Evolutionary conservation across 1,284 basidiomycete genomes (phyloP), one percentile per base, ranked within the genome.

Genomic region (Phaffia rhodozyma): DNA sequence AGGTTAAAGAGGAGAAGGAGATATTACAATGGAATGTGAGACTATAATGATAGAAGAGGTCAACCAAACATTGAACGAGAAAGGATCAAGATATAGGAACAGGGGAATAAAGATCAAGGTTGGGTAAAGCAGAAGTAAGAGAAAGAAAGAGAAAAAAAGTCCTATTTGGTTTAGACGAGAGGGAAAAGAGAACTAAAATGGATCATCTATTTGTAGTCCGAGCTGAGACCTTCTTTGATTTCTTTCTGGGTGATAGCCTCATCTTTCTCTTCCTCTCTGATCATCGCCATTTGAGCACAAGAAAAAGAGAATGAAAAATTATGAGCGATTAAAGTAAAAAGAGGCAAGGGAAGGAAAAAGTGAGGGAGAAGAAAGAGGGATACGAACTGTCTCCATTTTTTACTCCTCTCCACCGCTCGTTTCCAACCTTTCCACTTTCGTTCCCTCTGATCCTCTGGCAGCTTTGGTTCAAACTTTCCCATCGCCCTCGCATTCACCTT

Each of bases 401-500:
- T 84, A 5, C 86, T 85, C 60, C 91, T 78, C 72, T 88, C 83
- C 7, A 96, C 85, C 0, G 92, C 92, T 55, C 83, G 81, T 72
- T 90, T 82, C 92, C 92, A 97, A 0, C 84, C 83, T 60, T 75
- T 75, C 82, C 87, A 88, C 69, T 80, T 82, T 74, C 78, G 80
- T 70, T 82, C 75, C 50, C 88, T 80, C 69, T 82, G 79, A 56
- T 75, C 75, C 62, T 83, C 82, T 4, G 76, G 72, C 63, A 86
- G 76, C 50, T 74, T 72, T 5, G 91, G 86, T 62, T 74, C 75
- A 73, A 98, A 97, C 52, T 80, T 79, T 63, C 79, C 81, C 70
- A 80, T 87, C 25, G 90, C 90, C 53, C 85, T 84, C 47, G 89
- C 90, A 74, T 97, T 97, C 55, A 97, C 93, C 70, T 89, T 83